A percentile compares a stretch with the other conserved stretches of the same genome.
These are phyloP conservation scores for Henningerozyma blattae DNA, from an alignment of 805 yeast genomes.

Conservation along the genomic window DNA sequence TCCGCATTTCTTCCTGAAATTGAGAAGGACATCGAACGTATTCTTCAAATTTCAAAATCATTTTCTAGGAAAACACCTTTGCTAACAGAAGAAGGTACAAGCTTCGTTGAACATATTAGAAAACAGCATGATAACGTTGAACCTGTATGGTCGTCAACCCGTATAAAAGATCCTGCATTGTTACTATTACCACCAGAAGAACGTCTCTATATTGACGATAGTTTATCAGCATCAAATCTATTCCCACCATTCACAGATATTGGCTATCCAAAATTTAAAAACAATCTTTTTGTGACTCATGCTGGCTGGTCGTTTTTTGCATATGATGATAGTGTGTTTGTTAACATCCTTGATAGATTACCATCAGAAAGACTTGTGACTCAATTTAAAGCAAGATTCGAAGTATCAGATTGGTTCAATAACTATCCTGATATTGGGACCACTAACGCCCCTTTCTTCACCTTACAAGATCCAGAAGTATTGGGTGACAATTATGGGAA, in stretches of 20 bases:
- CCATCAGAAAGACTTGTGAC: not conserved
- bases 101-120: conserved; percentile 1
- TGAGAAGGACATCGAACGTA: not conserved
- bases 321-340: not conserved
- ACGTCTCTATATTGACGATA: conserved; percentile 8
- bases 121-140: conserved; percentile 7
- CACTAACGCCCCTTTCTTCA: not conserved
- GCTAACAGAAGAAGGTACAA: not conserved
- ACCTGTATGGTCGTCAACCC: conserved; percentile 14
- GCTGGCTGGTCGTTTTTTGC: conserved; percentile 6
- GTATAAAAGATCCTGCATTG: conserved; percentile 12
- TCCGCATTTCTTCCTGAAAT: not conserved
- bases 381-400: not conserved
- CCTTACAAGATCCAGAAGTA: not conserved
- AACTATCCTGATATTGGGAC: not conserved
- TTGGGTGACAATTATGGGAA: not conserved
- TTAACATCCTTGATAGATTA: not conserved
- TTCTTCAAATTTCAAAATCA: not conserved
- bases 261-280: conserved; percentile 3
- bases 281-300: conserved; percentile 7
- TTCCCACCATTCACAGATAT: conserved; percentile 1
- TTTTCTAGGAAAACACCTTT: not conserved
- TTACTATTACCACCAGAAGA: conserved; percentile 12
- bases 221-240: not conserved
- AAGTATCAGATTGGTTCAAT: not conserved